Percentiles rank a stretch among this genome's conserved stretches.
These are phyloP conservation scores for Fusarium irregulare DNA, from an alignment of 2,329 filamentous ascomycete species.

Conservation along the genomic window DNA sequence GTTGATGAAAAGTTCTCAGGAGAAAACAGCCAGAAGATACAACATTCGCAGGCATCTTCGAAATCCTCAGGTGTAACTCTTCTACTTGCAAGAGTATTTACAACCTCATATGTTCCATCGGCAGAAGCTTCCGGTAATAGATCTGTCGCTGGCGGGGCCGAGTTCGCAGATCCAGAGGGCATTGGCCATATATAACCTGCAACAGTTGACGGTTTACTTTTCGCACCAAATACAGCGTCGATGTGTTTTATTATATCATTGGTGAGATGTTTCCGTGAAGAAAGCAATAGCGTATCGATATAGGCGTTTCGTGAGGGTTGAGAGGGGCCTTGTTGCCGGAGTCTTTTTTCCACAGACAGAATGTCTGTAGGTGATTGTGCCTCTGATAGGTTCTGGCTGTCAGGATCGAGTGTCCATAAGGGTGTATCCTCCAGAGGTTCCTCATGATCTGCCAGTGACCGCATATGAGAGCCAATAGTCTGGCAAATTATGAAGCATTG, in stretches of 20 bases:
- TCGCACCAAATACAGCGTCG: no score
- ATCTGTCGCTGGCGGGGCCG: no score
- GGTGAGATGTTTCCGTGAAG: no score
- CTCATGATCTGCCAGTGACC: conserved; percentile 47
- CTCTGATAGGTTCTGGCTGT: no score
- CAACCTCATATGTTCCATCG: no score
- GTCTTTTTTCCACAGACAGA: no score
- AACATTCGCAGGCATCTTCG: conserved; percentile 2
- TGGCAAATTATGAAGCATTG: conserved; percentile 55
- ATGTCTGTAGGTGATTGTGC: no score
- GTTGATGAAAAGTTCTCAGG: conserved; percentile 11
- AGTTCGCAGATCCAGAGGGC: rapidly evolving
- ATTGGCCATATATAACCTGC: rapidly evolving
- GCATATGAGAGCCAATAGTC: conserved; percentile 50
- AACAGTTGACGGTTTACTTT: no score
- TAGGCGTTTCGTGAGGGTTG: no score
- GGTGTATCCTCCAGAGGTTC: conserved; percentile 35
- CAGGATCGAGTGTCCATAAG: no score
- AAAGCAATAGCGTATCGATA: rapidly evolving
- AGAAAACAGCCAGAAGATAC: conserved; percentile 20
- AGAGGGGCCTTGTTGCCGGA: no score
- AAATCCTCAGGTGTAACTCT: conserved; percentile 10
- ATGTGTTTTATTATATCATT: rapidly evolving
- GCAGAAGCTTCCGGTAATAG: no score
- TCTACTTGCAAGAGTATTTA: neutral